A percentile compares a stretch with the other conserved stretches of the same genome.
Conservation (phyloP, 179 eudicot species). For the Silene coronaria region DNA sequence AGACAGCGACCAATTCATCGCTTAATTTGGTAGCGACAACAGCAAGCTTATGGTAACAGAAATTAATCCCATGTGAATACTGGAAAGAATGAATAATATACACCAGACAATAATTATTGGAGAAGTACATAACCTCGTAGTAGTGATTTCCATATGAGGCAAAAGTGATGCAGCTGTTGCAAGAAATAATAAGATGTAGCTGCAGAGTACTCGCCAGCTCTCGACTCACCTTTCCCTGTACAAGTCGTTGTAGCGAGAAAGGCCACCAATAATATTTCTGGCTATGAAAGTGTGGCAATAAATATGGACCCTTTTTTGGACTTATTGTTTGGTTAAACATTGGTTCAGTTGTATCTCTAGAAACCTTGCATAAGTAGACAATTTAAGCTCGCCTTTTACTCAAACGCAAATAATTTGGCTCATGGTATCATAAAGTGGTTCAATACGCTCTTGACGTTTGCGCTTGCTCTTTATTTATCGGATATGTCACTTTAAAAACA, state of each 20-base stretch:
- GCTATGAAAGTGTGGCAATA: no score
- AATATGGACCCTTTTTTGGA: no score
- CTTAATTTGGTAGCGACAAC: slow-evolving; percentile 72
- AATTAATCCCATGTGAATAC: slow-evolving; percentile 13
- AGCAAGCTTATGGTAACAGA: slow-evolving; percentile 52
- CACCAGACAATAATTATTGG: not conserved
- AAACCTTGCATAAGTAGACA: not conserved
- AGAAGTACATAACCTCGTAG: slow-evolving; percentile 60
- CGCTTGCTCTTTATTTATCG: slow-evolving; percentile 89
- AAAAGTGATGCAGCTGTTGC: no score
- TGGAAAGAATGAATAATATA: not conserved
- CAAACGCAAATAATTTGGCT: slow-evolving; percentile 91
- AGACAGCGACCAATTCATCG: slow-evolving; percentile 64
- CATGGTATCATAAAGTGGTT: slow-evolving; percentile 90
- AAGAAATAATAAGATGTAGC: no score
- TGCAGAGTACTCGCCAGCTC: no score
- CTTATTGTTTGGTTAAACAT: no score
- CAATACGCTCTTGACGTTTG: slow-evolving; percentile 88
- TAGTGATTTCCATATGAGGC: slow-evolving; percentile 36
- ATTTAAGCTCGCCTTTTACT: slow-evolving; percentile 75
- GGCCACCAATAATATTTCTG: no score
- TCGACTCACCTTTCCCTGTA: no score
- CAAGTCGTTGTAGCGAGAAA: no score
- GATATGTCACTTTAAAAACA: slow-evolving; percentile 82
- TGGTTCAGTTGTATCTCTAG: no score